Base-by-base conservation (phyloP, 2,329 filamentous ascomycete species). In the Colletotrichum somersetense region DNA sequence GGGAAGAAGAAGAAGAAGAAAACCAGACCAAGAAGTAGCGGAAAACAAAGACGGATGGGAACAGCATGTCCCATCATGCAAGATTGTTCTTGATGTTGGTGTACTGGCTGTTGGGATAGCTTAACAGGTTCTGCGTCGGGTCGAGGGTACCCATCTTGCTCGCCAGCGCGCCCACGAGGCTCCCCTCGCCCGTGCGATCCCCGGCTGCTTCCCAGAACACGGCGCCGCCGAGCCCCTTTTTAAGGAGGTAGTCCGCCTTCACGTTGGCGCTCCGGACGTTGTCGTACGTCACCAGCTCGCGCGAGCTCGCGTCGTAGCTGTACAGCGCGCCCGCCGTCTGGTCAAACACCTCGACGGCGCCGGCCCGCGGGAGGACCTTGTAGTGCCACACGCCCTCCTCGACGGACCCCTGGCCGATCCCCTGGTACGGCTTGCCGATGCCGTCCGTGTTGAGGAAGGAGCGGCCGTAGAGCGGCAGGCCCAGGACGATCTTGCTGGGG, bases 201-300 rank as follows among this genome's bases (percentile, higher is more conserved):
- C 89, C 91, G 75, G 89, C 92, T 12, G 89, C 91, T 81, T 97
- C 93, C 94, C 94, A 97, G 88, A 92, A 97, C 85, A 96, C 93
- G 0, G 89, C 91, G 16, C 94, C 94, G 1, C 92, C 93, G 1
- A 97, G 86, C 0, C 87, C 84, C 65, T 85, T 84, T 30, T 83
- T 77, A 75, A 84, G 82, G 74, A 96, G 85, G 77, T 91, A 96
- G 11, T 83, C 78, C 0, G 88, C 88, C 83, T 96, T 97, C 74
- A 83, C 78, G 38, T 79, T 79, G 0, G 88, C 89, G 74, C 91
- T 89, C 42, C 82, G 79, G 0, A 89, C 84, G 5, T 87, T 92
- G 76, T 93, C 91, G 77, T 93, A 96, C 33, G 89, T 89, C 62
- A 97, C 84, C 82, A 96, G 89, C 77, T 90, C 89, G 62, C 85